These are phyloP conservation scores for Dissophora ornata DNA, from an alignment of 192 early-diverging fungal species.

Conservation along the genomic window DNA sequence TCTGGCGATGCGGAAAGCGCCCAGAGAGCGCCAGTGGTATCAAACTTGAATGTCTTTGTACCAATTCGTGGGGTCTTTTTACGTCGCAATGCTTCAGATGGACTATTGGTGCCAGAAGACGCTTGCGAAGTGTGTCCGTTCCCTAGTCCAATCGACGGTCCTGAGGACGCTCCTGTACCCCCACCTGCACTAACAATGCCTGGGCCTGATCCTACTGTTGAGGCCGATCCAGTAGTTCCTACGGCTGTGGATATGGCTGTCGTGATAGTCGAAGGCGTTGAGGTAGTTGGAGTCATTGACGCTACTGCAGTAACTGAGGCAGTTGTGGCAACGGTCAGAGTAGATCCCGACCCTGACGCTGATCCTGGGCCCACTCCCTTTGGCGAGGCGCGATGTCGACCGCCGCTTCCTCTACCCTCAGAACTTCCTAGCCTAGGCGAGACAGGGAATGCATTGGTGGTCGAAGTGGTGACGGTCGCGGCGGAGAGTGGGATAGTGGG, in stretches of 20 bases:
- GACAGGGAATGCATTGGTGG: slow-evolving; percentile 33
- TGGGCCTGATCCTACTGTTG: slow-evolving; percentile 3
- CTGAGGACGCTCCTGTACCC: slow-evolving; percentile 2
- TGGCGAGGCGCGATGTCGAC: slow-evolving; percentile 32
- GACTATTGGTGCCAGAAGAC: neutral
- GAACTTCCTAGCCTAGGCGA: slow-evolving; percentile 33
- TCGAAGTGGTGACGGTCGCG: slow-evolving; percentile 43
- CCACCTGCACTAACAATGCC: neutral
- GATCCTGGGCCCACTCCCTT: slow-evolving; percentile 16
- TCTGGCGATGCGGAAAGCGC: slow-evolving; percentile 75
- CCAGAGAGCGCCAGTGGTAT: slow-evolving; percentile 56
- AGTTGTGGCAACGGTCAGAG: neutral
- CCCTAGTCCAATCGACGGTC: neutral
- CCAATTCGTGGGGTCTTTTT: neutral
- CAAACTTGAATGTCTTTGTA: slow-evolving; percentile 30
- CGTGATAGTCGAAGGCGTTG: neutral
- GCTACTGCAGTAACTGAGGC: slow-evolving; percentile 4
- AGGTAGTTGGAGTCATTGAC: neutral
- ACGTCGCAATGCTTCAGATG: neutral
- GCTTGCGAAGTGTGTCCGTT: slow-evolving; percentile 7
- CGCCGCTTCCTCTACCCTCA: neutral
- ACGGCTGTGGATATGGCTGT: neutral
- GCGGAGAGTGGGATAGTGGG: slow-evolving; percentile 43
- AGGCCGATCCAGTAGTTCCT: neutral
- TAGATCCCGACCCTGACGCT: neutral